phyloP scores from a whole-genome alignment of 2,329 filamentous ascomycete species.

The Phaeosphaeriaceae sp. region DNA sequence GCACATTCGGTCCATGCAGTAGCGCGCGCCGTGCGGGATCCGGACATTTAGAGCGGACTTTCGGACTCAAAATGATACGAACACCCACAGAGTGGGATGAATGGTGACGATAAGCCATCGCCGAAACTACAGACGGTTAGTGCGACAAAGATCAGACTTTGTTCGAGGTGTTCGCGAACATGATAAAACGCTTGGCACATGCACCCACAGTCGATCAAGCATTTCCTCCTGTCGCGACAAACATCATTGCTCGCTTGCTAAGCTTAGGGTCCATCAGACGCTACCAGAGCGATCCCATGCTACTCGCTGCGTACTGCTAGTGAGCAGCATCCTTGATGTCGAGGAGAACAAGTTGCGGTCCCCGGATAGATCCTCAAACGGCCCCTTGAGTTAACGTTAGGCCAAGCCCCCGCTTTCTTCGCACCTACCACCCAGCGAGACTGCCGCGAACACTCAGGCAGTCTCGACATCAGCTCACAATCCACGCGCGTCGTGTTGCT shows the following conservation, averaged over 20 bases:
- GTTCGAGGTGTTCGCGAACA: neutral
- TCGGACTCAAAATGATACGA: neutral
- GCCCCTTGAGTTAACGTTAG: too few relatives aligned
- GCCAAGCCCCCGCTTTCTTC: neutral
- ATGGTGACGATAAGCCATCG: neutral
- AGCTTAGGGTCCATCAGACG: neutral
- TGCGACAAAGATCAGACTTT: neutral
- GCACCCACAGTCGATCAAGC: neutral
- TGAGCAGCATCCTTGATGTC: neutral
- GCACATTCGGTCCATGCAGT: neutral
- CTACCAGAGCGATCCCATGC: neutral
- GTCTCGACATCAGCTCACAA: neutral
- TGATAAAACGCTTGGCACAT: slow-evolving; percentile 2
- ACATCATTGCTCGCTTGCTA: neutral
- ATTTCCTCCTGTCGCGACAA: neutral
- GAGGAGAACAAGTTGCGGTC: neutral
- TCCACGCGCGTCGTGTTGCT: slow-evolving; percentile 2
- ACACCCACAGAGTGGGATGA: neutral
- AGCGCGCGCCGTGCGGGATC: neutral
- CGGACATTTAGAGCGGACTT: neutral
- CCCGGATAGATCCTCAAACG: neutral
- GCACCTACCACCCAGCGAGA: neutral
- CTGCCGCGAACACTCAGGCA: neutral
- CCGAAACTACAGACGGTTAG: neutral
- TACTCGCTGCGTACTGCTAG: neutral